phyloP scores from a whole-genome alignment of 2,329 filamentous ascomycete genomes.

The Botrytis squamosa region DNA sequence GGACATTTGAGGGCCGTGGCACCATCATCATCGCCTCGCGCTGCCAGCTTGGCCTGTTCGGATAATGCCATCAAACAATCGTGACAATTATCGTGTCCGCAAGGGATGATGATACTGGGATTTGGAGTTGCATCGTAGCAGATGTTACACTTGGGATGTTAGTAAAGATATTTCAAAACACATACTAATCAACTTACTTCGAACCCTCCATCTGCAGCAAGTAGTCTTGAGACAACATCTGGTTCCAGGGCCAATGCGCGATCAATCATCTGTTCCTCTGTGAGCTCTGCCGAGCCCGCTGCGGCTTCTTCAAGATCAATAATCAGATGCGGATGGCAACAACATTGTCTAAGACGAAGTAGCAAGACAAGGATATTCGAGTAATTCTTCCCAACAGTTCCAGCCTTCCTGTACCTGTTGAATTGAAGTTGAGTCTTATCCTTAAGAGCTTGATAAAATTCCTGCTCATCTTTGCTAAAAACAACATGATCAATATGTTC shows the following conservation, averaged over 20 bases:
- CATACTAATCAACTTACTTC: conserved; percentile 38
- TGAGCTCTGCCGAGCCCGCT: conserved; percentile 22
- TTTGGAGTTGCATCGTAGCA: conserved; percentile 76
- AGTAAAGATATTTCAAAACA: conserved; percentile 5
- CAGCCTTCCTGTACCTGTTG: conserved; percentile 71
- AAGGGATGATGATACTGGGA: conserved; percentile 76
- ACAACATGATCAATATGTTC: conserved; percentile 60
- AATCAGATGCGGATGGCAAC: conserved; percentile 73
- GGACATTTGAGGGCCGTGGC: conserved; percentile 57
- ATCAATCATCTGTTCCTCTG: conserved; percentile 46
- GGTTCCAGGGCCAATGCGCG: conserved; percentile 60
- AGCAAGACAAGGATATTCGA: conserved; percentile 77
- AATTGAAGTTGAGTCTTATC: conserved; percentile 65
- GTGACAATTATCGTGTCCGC: conserved; percentile 75
- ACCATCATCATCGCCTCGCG: conserved; percentile 53
- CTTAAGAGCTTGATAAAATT: conserved; percentile 67
- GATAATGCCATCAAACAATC: conserved; percentile 72
- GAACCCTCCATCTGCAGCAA: conserved; percentile 46
- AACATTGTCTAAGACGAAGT: conserved; percentile 75
- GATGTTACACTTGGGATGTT: conserved; percentile 64
- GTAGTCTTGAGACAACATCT: conserved; percentile 67
- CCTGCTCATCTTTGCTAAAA: conserved; percentile 64
- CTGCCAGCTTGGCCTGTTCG: conserved; percentile 56
- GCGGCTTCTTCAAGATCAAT: conserved; percentile 56
- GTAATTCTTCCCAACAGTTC: conserved; percentile 70